Conservation (phyloP, 352 stramenopile species). For the Globisporangium rhizosaccharum region DNA sequence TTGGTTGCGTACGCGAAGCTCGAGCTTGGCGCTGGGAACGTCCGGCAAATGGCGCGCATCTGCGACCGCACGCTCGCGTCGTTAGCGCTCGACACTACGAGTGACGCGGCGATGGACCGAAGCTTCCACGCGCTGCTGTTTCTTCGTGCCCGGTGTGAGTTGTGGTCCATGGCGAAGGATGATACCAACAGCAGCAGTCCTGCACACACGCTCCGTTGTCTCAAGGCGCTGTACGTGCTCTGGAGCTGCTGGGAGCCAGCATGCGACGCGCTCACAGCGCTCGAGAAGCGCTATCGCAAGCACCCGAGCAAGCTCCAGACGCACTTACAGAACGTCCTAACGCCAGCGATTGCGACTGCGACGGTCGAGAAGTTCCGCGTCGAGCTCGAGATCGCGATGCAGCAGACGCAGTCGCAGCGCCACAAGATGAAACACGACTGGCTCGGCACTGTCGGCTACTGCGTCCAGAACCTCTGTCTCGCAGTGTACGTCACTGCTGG, state of each 20-base stretch:
- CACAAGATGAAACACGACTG: conserved; percentile 1
- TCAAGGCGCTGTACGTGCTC: conserved; percentile 25
- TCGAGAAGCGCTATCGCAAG: conserved; percentile 34
- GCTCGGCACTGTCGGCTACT: conserved; percentile 27
- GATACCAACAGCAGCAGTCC: not conserved
- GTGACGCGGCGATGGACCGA: conserved; percentile 7
- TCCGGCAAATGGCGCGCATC: conserved; percentile 38
- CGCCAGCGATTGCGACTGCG: conserved; percentile 14
- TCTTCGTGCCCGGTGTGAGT: conserved; percentile 33
- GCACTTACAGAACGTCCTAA: conserved; percentile 18
- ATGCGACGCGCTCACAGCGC: conserved; percentile 25
- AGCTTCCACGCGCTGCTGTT: conserved; percentile 52
- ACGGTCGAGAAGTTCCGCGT: conserved; percentile 37
- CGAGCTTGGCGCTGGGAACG: conserved; percentile 39
- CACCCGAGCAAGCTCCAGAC: conserved; percentile 6
- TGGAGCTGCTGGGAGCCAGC: conserved; percentile 30
- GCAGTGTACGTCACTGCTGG: conserved; percentile 44
- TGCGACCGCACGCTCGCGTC: conserved; percentile 51
- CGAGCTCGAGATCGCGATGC: conserved; percentile 33
- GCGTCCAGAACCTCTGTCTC: conserved; percentile 58
- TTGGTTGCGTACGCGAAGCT: conserved; percentile 51
- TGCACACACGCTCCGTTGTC: conserved; percentile 4
- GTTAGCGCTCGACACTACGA: conserved; percentile 8
- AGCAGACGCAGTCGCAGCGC: conserved; percentile 13
- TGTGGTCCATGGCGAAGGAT: conserved; percentile 13